Evolutionary conservation across 805 yeast genomes (phyloP).

Genomic region (Monosporozyma yasuniensis): DNA sequence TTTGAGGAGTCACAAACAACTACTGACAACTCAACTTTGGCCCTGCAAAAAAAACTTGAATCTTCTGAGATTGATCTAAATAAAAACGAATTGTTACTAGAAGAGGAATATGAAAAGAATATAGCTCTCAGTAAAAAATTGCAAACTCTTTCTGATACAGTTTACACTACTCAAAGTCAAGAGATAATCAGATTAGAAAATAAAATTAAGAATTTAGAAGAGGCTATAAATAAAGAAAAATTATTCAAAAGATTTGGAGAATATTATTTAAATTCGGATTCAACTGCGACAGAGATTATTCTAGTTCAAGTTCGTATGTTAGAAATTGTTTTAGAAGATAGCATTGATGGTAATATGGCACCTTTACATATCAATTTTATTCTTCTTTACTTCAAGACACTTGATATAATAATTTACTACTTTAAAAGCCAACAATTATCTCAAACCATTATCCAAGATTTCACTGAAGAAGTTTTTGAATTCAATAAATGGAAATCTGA

Average conservation of each 20-base stretch:
- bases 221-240: neutral
- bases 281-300: neutral
- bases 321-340: neutral
- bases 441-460: neutral
- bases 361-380: neutral
- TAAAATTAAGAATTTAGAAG: neutral
- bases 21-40: neutral
- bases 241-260: neutral
- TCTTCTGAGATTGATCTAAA: neutral
- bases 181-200: neutral
- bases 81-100: neutral
- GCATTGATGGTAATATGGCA: neutral
- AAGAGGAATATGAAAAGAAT: slow-evolving; percentile 1
- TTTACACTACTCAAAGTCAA: neutral
- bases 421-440: neutral
- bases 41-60: neutral
- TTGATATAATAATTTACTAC: neutral
- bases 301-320: neutral
- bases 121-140: neutral
- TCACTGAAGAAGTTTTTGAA: neutral
- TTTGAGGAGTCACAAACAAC: neutral
- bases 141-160: neutral
- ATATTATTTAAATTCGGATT: neutral
- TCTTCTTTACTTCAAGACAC: neutral
- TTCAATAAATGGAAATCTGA: neutral